Base-by-base conservation (phyloP, 805 yeast species). In the Starmerella bombi region DNA sequence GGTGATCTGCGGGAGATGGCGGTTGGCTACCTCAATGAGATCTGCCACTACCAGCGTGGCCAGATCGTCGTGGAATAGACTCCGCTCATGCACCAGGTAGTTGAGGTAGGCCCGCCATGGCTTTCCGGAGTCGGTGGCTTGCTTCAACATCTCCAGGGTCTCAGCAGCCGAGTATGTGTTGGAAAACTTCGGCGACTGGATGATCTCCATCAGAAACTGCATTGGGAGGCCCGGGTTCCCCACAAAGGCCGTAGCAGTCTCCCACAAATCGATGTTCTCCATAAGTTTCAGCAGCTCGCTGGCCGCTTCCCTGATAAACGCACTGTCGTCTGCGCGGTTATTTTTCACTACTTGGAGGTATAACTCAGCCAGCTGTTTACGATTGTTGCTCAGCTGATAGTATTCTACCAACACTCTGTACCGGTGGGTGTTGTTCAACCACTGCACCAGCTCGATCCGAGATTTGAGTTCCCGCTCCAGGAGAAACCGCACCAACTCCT, bases 21-120 rank as follows among this genome's bases (percentile, higher is more conserved):
- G 44, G 14, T 25, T 29, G 28, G 49, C 48, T 32, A 43, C 42
- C 8, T 52, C 59, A 14, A 59, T 44, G 25, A 62, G 39, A 27
- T 63, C 66, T 28, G 58, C 50, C 1, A 57, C 50, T 25, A 61
- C 47, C 29, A 64, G 44, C 30, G 54, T 27, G 6, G 59, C 56
- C 34, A 64, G 47, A 40, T 64, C 66, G 16, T 41, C 36, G n/a
- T 23, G 20, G 32, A 43, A 39, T 9, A 41, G 3, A 3, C 45
- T 42, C 21, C 23, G 17, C 4, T 37, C 14, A 23, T 40, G 33
- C 4, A 64, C 61, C 22, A 60, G 51, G 35, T 52, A 49, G 38
- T 59, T 57, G 23, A 64, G 53, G 42, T 57, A 64, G 8, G 49
- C 38, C 22, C 62, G 48, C 64, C 65, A 60, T 1, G 60, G 56